Percentiles rank a stretch among this genome's conserved stretches.
Conservation (phyloP, 176 grass and related monocot species). For the Guadua angustifolia region DNA sequence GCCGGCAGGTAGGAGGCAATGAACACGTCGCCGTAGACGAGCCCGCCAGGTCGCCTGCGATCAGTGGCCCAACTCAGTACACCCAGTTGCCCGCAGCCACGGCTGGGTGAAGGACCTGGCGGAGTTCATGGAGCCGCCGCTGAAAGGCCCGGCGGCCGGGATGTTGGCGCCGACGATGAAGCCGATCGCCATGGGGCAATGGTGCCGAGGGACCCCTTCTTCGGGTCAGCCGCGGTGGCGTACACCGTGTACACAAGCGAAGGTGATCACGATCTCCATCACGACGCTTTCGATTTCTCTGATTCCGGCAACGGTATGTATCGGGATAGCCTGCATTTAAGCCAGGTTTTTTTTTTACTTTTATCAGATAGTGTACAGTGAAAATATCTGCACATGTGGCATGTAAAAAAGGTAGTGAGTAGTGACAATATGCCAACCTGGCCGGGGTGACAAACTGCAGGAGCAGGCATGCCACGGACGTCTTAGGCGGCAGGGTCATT, state of each 20-base stretch:
- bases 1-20: conserved; percentile 76
- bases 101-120: conserved; percentile 81
- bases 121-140: conserved; percentile 93
- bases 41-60: conserved; percentile 75
- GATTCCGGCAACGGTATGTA: conserved; percentile 69
- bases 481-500: too few species aligned
- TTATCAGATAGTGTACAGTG: neutral
- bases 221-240: conserved; percentile 88
- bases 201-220: conserved; percentile 75
- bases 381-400: neutral
- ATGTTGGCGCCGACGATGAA: conserved; percentile 97
- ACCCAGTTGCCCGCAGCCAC: conserved; percentile 83
- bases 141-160: conserved; percentile 77
- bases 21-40: conserved; percentile 82
- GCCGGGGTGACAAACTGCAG: conserved; percentile 78
- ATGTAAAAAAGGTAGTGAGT: neutral
- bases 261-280: conserved; percentile 87
- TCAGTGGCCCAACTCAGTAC: conserved; percentile 88
- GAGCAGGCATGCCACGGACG: conserved; percentile 75
- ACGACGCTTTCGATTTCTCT: conserved; percentile 73
- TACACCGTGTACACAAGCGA: conserved; percentile 94
- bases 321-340: conserved; percentile 60
- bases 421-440: conserved; percentile 35
- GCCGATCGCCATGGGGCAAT: conserved; percentile 81
- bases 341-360: neutral